phyloP scores from a whole-genome alignment of 1,284 basidiomycete species.

The Cryptococcus sp. region DNA sequence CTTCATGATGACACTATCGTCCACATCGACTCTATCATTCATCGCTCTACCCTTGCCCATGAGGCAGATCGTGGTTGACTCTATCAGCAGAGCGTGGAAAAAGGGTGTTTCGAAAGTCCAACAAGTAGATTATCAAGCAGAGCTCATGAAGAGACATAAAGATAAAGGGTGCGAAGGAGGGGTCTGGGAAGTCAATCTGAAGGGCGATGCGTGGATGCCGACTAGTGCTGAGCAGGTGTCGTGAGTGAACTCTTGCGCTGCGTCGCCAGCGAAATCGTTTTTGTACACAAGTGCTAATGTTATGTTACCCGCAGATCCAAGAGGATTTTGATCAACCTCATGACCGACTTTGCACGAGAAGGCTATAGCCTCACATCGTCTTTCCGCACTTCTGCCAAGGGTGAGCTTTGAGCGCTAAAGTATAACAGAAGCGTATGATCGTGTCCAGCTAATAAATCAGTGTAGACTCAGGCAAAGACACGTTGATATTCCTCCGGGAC shows the following conservation, averaged over 20 bases:
- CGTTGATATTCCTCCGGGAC: slow-evolving; percentile 35
- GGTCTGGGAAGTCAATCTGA: slow-evolving; percentile 48
- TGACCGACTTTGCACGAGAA: slow-evolving; percentile 41
- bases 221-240: slow-evolving; percentile 43
- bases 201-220: slow-evolving; percentile 45
- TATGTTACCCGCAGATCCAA: slow-evolving; percentile 23
- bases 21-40: slow-evolving; percentile 42
- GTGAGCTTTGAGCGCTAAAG: slow-evolving; percentile 14
- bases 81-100: slow-evolving; percentile 41
- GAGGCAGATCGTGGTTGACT: slow-evolving; percentile 35
- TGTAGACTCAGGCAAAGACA: slow-evolving; percentile 48
- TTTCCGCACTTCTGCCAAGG: slow-evolving; percentile 45
- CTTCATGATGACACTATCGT: slow-evolving; percentile 45
- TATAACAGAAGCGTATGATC: neutral
- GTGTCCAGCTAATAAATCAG: slow-evolving; percentile 5
- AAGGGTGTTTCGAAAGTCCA: slow-evolving; percentile 33
- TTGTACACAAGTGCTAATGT: no score
- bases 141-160: slow-evolving; percentile 44
- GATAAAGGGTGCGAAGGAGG: slow-evolving; percentile 48
- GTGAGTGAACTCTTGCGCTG: slow-evolving; percentile 38
- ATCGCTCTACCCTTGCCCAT: slow-evolving; percentile 40
- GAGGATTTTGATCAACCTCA: slow-evolving; percentile 45
- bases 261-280: no score
- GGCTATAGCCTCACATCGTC: slow-evolving; percentile 42
- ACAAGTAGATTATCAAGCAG: slow-evolving; percentile 44